phyloP scores from a whole-genome alignment of 176 grass and related monocot genomes.

The Hsuehochloa calcarea region DNA sequence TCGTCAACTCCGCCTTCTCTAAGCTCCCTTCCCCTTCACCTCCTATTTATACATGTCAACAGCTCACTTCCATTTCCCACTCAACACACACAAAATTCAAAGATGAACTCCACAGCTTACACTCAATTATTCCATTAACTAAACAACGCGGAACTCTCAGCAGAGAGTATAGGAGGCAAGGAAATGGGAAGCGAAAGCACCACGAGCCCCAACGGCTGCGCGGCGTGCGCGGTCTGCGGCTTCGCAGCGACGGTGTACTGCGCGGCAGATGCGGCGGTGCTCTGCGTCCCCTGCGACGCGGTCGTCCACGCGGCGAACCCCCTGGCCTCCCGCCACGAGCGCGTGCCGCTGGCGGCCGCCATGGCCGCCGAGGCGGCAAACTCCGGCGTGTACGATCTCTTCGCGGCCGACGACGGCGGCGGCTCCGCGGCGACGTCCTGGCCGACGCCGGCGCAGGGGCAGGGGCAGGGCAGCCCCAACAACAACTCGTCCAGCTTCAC shows the following conservation, averaged over 20 bases:
- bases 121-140: neutral
- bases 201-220: neutral
- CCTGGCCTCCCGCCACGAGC: slow-evolving; percentile 44
- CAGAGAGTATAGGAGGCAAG: neutral
- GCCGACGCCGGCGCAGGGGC: neutral
- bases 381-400: slow-evolving; percentile 49
- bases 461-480: slow-evolving; percentile 25
- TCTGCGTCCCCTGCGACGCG: slow-evolving; percentile 57
- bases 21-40: neutral
- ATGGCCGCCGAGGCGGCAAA: neutral
- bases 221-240: slow-evolving; percentile 51
- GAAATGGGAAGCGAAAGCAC: slow-evolving; percentile 46
- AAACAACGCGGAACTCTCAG: neutral
- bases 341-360: slow-evolving; percentile 35
- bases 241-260: slow-evolving; percentile 43
- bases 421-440: slow-evolving; percentile 21
- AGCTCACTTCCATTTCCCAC: slow-evolving; percentile 39
- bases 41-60: slow-evolving; percentile 49
- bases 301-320: slow-evolving; percentile 52
- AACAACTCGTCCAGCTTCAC: slow-evolving; percentile 40
- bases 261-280: slow-evolving; percentile 46
- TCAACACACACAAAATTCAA: neutral
- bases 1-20: slow-evolving; percentile 39
- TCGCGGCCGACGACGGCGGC: slow-evolving; percentile 32
- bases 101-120: neutral